These are phyloP conservation scores for Aegilops tauschii DNA, from an alignment of 176 grass and related monocot genomes.

Conservation along the genomic window DNA sequence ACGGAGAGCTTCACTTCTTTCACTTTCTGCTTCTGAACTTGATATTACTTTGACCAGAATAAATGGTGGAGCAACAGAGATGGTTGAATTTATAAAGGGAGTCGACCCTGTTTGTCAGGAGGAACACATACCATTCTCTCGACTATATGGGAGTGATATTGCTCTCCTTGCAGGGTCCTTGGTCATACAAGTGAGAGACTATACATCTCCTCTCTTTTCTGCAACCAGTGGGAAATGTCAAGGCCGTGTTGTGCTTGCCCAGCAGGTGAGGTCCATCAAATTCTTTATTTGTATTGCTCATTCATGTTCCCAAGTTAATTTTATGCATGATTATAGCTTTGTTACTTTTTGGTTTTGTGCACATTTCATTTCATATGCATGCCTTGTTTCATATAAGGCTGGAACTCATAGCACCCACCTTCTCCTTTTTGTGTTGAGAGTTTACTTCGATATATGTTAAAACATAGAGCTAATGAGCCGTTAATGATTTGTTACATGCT, in stretches of 20 bases:
- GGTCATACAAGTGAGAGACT: slow-evolving; percentile 86
- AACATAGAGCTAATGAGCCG: neutral
- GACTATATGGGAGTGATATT: slow-evolving; percentile 93
- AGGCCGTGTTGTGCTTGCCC: slow-evolving; percentile 89
- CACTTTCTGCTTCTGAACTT: slow-evolving; percentile 82
- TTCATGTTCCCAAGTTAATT: neutral
- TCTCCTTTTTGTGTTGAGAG: neutral
- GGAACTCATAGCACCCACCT: neutral
- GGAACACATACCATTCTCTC: slow-evolving; percentile 90
- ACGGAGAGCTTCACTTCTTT: slow-evolving; percentile 86
- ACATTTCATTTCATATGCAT: neutral
- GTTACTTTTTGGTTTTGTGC: slow-evolving; percentile 4
- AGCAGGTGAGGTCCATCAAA: slow-evolving; percentile 66
- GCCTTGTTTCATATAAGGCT: neutral
- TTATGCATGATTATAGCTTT: slow-evolving; percentile 2
- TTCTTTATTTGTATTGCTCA: neutral
- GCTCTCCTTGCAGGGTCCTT: slow-evolving; percentile 76
- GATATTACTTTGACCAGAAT: slow-evolving; percentile 84
- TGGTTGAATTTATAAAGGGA: slow-evolving; percentile 93
- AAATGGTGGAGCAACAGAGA: slow-evolving; percentile 74
- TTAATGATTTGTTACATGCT: neutral
- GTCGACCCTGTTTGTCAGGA: slow-evolving; percentile 74
- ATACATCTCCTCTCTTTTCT: slow-evolving; percentile 88
- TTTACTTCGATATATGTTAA: neutral
- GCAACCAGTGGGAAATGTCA: slow-evolving; percentile 68